Evolutionary conservation across 257 asterid genomes (phyloP).

Genomic region (Petunia axillaris): DNA sequence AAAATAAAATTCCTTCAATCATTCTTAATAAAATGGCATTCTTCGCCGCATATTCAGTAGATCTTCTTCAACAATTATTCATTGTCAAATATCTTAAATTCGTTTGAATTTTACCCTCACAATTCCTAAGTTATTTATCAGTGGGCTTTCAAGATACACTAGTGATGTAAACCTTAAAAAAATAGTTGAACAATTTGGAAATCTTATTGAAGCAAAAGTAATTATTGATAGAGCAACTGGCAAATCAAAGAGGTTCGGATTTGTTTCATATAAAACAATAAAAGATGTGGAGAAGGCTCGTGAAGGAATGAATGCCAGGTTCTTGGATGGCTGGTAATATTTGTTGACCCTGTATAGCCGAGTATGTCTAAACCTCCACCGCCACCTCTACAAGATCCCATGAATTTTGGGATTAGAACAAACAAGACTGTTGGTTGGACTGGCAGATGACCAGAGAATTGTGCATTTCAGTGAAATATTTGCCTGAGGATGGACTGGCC

Average conservation of each 20-base stretch:
- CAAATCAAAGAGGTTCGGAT: conserved; percentile 90
- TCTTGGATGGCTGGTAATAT: conserved; percentile 92
- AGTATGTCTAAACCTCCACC: conserved; percentile 61
- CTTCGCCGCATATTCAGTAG: no score
- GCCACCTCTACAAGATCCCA: conserved; percentile 46
- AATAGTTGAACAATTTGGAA: conserved; percentile 82
- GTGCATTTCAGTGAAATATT: neutral
- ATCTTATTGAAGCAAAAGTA: conserved; percentile 78
- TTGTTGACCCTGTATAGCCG: conserved; percentile 92
- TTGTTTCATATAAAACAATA: conserved; percentile 67
- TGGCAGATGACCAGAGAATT: conserved; percentile 34
- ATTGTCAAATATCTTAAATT: no score
- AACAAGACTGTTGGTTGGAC: conserved; percentile 90
- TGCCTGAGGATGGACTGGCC: no score
- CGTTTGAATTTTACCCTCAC: no score
- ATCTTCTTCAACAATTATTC: no score
- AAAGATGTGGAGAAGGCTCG: conserved; percentile 96
- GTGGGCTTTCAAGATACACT: conserved; percentile 80
- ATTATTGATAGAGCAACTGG: conserved; percentile 78
- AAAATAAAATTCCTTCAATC: no score
- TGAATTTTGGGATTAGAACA: conserved; percentile 60
- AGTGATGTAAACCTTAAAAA: conserved; percentile 66
- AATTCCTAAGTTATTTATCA: no score
- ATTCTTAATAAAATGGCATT: no score
- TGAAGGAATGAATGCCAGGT: conserved; percentile 84